These are phyloP conservation scores for Linum trigynum DNA, from an alignment of 345 rosid genomes.

Conservation along the genomic window DNA sequence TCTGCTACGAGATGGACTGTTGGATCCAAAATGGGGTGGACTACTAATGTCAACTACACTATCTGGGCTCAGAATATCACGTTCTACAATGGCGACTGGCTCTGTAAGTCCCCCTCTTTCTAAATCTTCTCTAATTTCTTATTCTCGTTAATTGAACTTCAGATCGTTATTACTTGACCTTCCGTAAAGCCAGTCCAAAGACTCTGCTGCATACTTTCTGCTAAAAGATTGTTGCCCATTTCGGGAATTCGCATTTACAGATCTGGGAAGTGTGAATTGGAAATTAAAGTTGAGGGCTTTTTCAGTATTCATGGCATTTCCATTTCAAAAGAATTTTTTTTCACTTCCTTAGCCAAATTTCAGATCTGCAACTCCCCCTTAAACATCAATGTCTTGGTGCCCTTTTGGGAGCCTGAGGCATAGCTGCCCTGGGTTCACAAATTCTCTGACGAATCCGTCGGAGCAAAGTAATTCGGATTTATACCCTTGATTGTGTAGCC, in stretches of 20 bases:
- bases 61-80: conserved; percentile 73
- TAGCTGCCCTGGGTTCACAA: background rate
- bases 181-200: background rate
- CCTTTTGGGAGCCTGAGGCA: background rate
- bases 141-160: background rate
- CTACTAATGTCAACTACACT: conserved; percentile 60
- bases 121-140: conserved; percentile 1
- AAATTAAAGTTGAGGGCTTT: background rate
- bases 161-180: background rate
- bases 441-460: background rate
- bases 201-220: no score
- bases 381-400: background rate
- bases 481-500: background rate
- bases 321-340: no score
- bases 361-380: background rate
- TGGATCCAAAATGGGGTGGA: conserved; percentile 59
- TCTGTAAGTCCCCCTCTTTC: conserved; percentile 40
- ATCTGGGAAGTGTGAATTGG: background rate
- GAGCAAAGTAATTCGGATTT: background rate
- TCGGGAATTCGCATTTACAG: no score
- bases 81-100: conserved; percentile 92
- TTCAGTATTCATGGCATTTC: background rate
- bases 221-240: no score
- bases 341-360: background rate
- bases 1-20: conserved; percentile 55